Evolutionary conservation across 2,329 filamentous ascomycete genomes (phyloP).

Genomic region (Exophiala bonariae): DNA sequence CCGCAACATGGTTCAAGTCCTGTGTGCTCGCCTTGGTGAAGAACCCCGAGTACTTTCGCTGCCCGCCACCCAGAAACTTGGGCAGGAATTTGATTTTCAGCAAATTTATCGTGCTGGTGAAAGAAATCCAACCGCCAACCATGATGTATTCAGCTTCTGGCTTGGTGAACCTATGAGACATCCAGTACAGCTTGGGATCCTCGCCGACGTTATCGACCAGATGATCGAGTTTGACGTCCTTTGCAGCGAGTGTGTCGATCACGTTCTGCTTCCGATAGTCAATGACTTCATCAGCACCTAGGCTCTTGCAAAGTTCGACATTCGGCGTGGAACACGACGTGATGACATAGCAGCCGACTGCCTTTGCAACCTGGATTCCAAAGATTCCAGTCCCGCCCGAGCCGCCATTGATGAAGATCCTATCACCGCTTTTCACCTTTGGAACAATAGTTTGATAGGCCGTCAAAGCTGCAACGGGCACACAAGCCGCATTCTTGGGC

Average conservation of each 20-base stretch:
- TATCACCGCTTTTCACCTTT: conserved; percentile 50
- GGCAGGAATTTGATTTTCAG: conserved; percentile 44
- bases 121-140: conserved; percentile 32
- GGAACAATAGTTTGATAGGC: conserved; percentile 51
- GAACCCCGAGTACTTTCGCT: conserved; percentile 36
- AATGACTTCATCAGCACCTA: conserved; percentile 65
- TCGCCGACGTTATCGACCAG: conserved; percentile 60
- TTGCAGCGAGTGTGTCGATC: conserved; percentile 35
- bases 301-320: conserved; percentile 53
- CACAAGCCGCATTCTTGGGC: conserved; percentile 40
- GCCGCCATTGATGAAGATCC: conserved; percentile 66
- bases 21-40: conserved; percentile 40
- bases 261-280: conserved; percentile 56
- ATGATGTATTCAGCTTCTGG: conserved; percentile 53
- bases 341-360: conserved; percentile 56
- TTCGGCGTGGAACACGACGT: conserved; percentile 59
- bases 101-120: conserved; percentile 17
- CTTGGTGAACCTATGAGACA: conserved; percentile 52
- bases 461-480: conserved; percentile 48
- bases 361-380: conserved; percentile 64
- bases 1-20: conserved; percentile 51
- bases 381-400: conserved; percentile 62
- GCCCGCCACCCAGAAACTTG: conserved; percentile 51
- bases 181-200: conserved; percentile 53
- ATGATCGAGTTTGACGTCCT: conserved; percentile 51